Conservation (phyloP, 169 alveolate genomes). For the Fabrea salina region DNA sequence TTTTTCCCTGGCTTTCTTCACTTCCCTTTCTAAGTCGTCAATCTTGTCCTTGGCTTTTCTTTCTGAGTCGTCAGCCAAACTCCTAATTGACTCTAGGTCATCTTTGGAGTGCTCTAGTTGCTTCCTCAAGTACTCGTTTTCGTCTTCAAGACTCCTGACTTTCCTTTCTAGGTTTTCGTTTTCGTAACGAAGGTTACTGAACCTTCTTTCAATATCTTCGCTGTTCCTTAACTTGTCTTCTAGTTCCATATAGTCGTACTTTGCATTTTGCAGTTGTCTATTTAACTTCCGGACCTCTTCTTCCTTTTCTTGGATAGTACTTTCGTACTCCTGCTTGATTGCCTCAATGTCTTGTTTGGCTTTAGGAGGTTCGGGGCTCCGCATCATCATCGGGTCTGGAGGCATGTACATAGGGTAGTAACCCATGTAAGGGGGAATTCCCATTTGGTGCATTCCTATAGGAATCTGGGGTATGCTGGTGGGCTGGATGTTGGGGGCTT, state of each 20-base stretch:
- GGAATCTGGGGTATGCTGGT: neutral
- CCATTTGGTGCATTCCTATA: neutral
- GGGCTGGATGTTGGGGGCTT: neutral
- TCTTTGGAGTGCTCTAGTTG: constrained; percentile 7
- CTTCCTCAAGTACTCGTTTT: neutral
- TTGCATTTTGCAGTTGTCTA: neutral
- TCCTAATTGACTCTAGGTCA: neutral
- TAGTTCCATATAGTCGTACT: neutral
- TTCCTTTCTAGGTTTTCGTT: constrained; percentile 17
- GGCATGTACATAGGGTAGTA: neutral
- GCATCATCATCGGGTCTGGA: neutral
- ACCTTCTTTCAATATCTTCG: constrained; percentile 9
- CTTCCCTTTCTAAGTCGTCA: constrained; percentile 11
- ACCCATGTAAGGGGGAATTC: neutral
- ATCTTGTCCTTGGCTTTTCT: neutral
- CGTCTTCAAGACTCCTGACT: constrained; percentile 9
- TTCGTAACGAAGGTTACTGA: neutral
- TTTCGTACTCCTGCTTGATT: neutral
- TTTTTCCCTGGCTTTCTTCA: neutral
- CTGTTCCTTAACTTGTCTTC: neutral
- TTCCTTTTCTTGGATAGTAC: neutral
- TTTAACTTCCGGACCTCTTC: neutral
- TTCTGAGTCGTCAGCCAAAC: neutral
- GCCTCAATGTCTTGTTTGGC: neutral
- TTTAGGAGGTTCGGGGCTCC: neutral